These are phyloP conservation scores for Penicillium chermesinum DNA, from an alignment of 495 filamentous ascomycete genomes.

Conservation along the genomic window DNA sequence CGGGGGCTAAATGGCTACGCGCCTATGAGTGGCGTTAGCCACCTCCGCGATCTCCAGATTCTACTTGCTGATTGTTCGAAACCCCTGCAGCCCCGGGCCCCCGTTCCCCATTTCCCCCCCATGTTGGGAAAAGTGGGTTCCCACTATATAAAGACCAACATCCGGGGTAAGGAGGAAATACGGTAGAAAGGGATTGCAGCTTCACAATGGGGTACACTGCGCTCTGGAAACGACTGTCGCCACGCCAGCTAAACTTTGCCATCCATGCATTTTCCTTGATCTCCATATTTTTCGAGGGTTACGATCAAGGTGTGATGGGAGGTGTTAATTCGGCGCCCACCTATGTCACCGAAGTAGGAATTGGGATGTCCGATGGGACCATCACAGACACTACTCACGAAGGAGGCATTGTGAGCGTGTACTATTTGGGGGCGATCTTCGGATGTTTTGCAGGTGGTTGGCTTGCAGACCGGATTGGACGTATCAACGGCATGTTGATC, in stretches of 20 bases:
- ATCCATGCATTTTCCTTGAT: slow-evolving; percentile 45
- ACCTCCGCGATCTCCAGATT: not conserved
- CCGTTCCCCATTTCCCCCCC: not conserved
- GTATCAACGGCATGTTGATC: slow-evolving; percentile 51
- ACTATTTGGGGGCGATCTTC: slow-evolving; percentile 52
- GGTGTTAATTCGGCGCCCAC: slow-evolving; percentile 40
- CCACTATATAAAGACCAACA: not conserved
- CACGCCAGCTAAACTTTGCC: slow-evolving; percentile 36
- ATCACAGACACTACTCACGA: slow-evolving; percentile 35
- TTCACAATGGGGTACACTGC: slow-evolving; percentile 35
- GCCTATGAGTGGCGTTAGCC: slow-evolving; percentile 6
- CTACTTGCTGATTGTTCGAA: not conserved
- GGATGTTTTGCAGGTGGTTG: slow-evolving; percentile 50
- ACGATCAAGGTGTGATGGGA: slow-evolving; percentile 52
- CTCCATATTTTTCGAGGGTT: slow-evolving; percentile 53
- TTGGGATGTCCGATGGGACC: slow-evolving; percentile 32
- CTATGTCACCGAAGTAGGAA: slow-evolving; percentile 35
- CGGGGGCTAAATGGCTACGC: slow-evolving; percentile 17
- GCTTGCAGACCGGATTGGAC: slow-evolving; percentile 48
- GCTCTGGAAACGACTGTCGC: slow-evolving; percentile 38
- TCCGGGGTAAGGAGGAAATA: not conserved
- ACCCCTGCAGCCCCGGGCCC: not conserved
- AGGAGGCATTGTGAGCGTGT: slow-evolving; percentile 49
- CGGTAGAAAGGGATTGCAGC: not conserved
- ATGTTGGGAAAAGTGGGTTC: not conserved